Percentiles rank a stretch among this genome's conserved stretches.
phyloP scores from a whole-genome alignment of 2,329 filamentous ascomycete species.

The Aaosphaeria arxii region DNA sequence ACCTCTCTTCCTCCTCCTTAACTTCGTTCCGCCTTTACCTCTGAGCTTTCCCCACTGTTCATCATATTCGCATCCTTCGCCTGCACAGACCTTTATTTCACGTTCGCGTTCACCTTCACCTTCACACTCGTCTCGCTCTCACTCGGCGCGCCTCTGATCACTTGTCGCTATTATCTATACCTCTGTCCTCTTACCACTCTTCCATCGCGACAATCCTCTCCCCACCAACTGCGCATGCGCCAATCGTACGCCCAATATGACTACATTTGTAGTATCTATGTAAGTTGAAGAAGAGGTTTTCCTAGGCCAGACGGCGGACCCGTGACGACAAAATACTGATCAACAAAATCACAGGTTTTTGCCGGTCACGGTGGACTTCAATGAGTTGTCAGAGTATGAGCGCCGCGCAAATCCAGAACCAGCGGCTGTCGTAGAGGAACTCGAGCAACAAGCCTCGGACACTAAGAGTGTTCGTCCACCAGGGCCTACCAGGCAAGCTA shows the following conservation, averaged over 20 bases:
- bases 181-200: no score
- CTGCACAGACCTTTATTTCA: background rate
- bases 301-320: background rate
- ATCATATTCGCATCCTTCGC: no score
- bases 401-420: slow-evolving; percentile 17
- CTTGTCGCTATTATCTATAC: no score
- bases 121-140: background rate
- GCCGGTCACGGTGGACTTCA: slow-evolving; percentile 87
- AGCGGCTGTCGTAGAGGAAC: slow-evolving; percentile 34
- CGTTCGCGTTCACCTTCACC: background rate
- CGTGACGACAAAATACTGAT: slow-evolving; percentile 5
- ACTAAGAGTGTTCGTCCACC: slow-evolving; percentile 12
- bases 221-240: no score
- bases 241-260: slow-evolving; percentile 43
- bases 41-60: background rate
- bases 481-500: slow-evolving; percentile 18
- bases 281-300: slow-evolving; percentile 36
- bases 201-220: no score
- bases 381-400: slow-evolving; percentile 52
- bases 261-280: slow-evolving; percentile 60
- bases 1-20: no score
- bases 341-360: slow-evolving; percentile 65
- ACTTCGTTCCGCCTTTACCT: slow-evolving; percentile 5
- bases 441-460: slow-evolving; percentile 49
- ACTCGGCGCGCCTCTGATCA: background rate